These are phyloP conservation scores for Glaciozyma martinii DNA, from an alignment of 768 basidiomycete species.

Conservation along the genomic window DNA sequence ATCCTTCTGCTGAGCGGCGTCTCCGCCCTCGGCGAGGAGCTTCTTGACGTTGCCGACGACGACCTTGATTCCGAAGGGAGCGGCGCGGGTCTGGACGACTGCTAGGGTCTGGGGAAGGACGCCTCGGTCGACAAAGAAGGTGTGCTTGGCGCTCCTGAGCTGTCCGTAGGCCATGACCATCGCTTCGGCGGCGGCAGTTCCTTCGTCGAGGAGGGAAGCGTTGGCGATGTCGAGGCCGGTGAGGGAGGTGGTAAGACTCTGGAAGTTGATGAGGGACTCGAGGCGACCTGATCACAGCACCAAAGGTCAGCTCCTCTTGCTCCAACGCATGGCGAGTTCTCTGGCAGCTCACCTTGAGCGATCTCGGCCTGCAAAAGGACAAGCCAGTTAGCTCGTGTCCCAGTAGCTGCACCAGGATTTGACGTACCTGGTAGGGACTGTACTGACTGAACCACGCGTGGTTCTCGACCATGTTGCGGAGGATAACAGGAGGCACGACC, in stretches of 20 bases:
- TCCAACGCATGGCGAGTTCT: background rate
- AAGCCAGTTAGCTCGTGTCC: slow-evolving; percentile 58
- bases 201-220: slow-evolving; percentile 85
- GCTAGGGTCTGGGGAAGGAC: slow-evolving; percentile 83
- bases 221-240: slow-evolving; percentile 94
- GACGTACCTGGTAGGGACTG: slow-evolving; percentile 29
- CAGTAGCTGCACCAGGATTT: too few relatives aligned
- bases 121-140: slow-evolving; percentile 73
- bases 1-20: slow-evolving; percentile 45
- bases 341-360: slow-evolving; percentile 64
- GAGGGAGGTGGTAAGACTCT: slow-evolving; percentile 90
- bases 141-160: slow-evolving; percentile 61
- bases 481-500: slow-evolving; percentile 33
- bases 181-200: slow-evolving; percentile 35
- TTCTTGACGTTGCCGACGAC: slow-evolving; percentile 47
- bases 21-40: slow-evolving; percentile 22
- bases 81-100: slow-evolving; percentile 80
- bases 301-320: background rate
- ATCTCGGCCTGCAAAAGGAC: slow-evolving; percentile 84
- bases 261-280: slow-evolving; percentile 91
- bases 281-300: slow-evolving; percentile 60
- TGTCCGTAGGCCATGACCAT: slow-evolving; percentile 83
- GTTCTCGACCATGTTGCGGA: slow-evolving; percentile 54
- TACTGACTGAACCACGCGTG: slow-evolving; percentile 84
- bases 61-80: slow-evolving; percentile 84